A percentile compares a stretch with the other conserved stretches of the same genome.
phyloP scores from a whole-genome alignment of 129 eudicot species.

The Pittosporum tobira region DNA sequence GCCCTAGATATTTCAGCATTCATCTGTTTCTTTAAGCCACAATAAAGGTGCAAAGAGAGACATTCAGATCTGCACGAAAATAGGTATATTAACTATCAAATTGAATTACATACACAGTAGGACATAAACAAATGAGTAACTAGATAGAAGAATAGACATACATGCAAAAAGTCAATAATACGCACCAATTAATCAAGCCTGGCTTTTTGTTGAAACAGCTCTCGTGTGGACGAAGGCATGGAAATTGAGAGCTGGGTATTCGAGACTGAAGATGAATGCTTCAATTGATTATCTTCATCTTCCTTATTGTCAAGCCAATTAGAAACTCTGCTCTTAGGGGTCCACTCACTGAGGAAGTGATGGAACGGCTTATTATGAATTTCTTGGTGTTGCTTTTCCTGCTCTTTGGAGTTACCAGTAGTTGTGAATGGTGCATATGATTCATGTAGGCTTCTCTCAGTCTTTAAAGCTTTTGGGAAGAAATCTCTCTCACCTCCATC shows the following conservation, averaged over 20 bases:
- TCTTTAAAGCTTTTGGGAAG: slow-evolving; percentile 5
- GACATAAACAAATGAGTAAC: not conserved
- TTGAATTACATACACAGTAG: not conserved
- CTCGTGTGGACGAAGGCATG: slow-evolving; percentile 33
- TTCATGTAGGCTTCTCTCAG: slow-evolving; percentile 17
- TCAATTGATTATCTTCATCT: not conserved
- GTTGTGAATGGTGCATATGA: slow-evolving; percentile 26
- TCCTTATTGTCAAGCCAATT: not conserved
- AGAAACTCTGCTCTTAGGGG: not conserved
- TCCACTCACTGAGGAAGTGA: slow-evolving; percentile 33
- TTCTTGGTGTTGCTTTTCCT: slow-evolving; percentile 11
- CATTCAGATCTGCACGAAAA: not conserved
- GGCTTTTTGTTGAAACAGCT: slow-evolving; percentile 38
- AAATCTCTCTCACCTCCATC: slow-evolving; percentile 25
- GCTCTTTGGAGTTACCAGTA: slow-evolving; percentile 13
- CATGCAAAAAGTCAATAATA: no score
- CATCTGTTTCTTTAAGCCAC: not conserved
- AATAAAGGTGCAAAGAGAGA: not conserved
- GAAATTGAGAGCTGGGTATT: slow-evolving; percentile 19
- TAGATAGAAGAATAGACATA: slow-evolving; percentile 15
- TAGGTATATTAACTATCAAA: not conserved
- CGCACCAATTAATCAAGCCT: slow-evolving; percentile 13
- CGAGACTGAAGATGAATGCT: slow-evolving; percentile 5
- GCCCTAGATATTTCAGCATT: no score
- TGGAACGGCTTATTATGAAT: slow-evolving; percentile 23